A percentile compares a stretch with the other conserved stretches of the same genome.
Conservation (phyloP, 73 alveolate species). For the Paramecium pentaurelia region DNA sequence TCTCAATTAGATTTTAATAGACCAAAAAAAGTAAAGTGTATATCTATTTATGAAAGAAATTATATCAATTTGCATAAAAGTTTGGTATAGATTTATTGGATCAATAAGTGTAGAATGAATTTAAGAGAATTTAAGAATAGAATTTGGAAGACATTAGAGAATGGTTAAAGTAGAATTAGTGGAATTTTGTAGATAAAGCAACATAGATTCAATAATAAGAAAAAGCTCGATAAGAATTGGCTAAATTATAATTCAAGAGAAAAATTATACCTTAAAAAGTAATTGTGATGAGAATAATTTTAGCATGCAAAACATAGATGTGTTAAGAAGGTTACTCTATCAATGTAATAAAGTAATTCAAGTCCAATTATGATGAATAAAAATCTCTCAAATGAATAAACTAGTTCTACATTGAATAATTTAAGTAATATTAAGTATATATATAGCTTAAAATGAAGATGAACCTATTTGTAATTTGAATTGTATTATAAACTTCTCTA, state of each 20-base stretch:
- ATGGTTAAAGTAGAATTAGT: slow-evolving; percentile 26
- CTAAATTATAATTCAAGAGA: neutral
- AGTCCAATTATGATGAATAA: neutral
- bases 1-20: slow-evolving; percentile 15
- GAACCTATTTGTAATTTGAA: neutral
- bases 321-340: neutral
- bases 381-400: neutral
- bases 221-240: slow-evolving; percentile 11
- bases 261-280: neutral
- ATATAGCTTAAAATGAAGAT: neutral
- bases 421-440: neutral
- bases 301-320: neutral
- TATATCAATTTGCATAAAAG: neutral
- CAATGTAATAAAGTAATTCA: neutral
- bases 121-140: slow-evolving; percentile 6
- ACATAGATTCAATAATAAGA: neutral
- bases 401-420: neutral
- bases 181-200: slow-evolving; percentile 13
- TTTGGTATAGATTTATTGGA: slow-evolving; percentile 29
- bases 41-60: neutral
- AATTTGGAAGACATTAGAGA: slow-evolving; percentile 3
- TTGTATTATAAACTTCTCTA: neutral
- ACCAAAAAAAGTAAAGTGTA: neutral
- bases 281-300: neutral
- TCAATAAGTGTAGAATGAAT: slow-evolving; percentile 10